Base-by-base conservation (phyloP, 2,329 filamentous ascomycete species). In the Claviceps sp. region DNA sequence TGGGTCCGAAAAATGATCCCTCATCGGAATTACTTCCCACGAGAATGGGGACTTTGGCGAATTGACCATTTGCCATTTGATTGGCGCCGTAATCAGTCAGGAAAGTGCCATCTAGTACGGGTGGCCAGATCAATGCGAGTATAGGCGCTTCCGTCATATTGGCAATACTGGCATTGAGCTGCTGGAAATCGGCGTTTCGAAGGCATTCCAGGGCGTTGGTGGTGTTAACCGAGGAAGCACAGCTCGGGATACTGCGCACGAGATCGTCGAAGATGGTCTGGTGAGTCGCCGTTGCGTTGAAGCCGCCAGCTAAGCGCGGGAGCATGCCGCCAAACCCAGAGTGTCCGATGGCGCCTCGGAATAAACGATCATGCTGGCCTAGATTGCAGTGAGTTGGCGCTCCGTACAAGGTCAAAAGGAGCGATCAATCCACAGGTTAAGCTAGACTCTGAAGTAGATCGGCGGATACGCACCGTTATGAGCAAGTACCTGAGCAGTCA, bases 401-500 rank as follows among this genome's bases (percentile, higher is more conserved):
- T 30, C 26, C 26, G 8, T 30, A 30, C 8, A 30, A 30, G 26
- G 26, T 30, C 26, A 30, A 30, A 30, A 30, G 26, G 26, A 30
- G 26, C 26, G 26, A 10, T 30, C 3, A 30, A 30, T 30, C 8
- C 26, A 30, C 2, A 10, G 26, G 26, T 10, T 4, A 43, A 19
- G 10, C 19, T 10, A 43, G 8, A 14, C 0, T 13, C 4, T 2
- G 17, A 43, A 24, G 16, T 10, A 22, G 41, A 19, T 11, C 2
- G 16, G 41, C 10, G 3, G 11, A 13, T 2, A 13, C 40, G 10
- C 11, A 42, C 43, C 75, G 14, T 71, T 70, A 52, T 75, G 76
- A 5, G 73, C 73, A 17, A 71, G 61, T 1, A 75, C 64, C 47
- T 77, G 74, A 2, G 63, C 62, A 3, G 70, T 68, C 1, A 76